phyloP scores from a whole-genome alignment of 129 eudicot genomes.

The Kitagawia praeruptora region DNA sequence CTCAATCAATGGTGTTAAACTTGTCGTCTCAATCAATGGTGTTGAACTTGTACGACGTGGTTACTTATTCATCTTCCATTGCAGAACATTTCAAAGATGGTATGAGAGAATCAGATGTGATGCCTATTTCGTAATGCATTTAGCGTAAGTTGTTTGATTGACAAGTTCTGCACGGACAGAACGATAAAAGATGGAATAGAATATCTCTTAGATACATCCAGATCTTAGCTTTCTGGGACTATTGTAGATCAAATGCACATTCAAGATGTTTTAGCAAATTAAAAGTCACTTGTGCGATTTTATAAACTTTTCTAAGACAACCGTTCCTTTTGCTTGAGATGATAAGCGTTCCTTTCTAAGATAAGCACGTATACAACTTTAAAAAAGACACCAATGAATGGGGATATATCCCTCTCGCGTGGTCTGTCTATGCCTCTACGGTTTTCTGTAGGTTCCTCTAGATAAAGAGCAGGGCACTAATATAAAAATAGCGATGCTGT shows the following conservation, averaged over 20 bases:
- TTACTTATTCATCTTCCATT: conserved; percentile 55
- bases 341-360: too few species aligned
- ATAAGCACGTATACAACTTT: too few species aligned
- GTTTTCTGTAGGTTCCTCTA: too few species aligned
- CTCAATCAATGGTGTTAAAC: conserved; percentile 54
- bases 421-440: too few species aligned
- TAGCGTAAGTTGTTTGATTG: conserved; percentile 52
- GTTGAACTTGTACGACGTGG: conserved; percentile 48
- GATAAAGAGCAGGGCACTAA: too few species aligned
- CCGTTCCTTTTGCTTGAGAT: conserved; percentile 41
- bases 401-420: too few species aligned
- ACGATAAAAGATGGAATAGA: conserved; percentile 54
- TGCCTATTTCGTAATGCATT: conserved; percentile 36
- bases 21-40: conserved; percentile 73
- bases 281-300: conserved; percentile 39
- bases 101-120: conserved; percentile 46
- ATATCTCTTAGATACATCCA: conserved; percentile 41
- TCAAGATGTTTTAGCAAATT: conserved; percentile 23
- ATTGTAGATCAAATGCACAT: conserved; percentile 3
- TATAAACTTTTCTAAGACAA: conserved; percentile 63
- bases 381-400: too few species aligned
- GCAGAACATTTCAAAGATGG: conserved; percentile 65
- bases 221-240: not conserved
- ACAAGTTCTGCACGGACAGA: conserved; percentile 75
- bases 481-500: not conserved